Evolutionary conservation across 106 monocot species (phyloP), one percentile per base, ranked within the genome.

Genomic region (Apostasia shenzhenica): DNA sequence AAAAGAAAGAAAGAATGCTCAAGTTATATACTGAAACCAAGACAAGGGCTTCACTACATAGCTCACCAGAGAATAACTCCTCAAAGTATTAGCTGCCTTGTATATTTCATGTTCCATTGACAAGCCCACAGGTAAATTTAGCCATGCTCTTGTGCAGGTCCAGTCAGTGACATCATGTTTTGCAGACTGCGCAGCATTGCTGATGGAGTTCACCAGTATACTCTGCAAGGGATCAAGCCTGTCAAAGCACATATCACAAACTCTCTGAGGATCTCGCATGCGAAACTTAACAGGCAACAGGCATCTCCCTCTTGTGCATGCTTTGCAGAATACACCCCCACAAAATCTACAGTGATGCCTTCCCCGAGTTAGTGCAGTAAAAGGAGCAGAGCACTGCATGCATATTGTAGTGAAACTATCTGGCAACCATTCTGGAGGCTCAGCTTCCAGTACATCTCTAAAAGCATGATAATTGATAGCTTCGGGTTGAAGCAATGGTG

Each of bases 281-380:
- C 79, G 80, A 48, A 95, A 95, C 70, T 89, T 89, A 56, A 69
- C 67, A 5, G 95, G 95, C 75, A 95, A 49, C 67, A 95, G 77
- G 57, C 81, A 89, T 65, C 84, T 86, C 54, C 91, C 92, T 74
- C 92, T 86, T 14, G 91, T 78, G 73, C 95, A 95, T 54, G 69
- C 56, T 75, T 84, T 76, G 62, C 95, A 95, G 57, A 92, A 95
- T 43, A 95, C 67, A 14, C 84, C 86, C 26, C 95, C 95, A 75
- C 95, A 95, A 74, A 95, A 89, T 43, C 95, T 81, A 67, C 95
- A 95, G 48, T 95, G 95, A 82, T 95, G 95, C 45, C 95, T 85
- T 62, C 88, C 88, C 64, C 88, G 73, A 4, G 89, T 89, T 63
- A 95, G 55, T 37, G 84, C 78, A 51, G 84, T 89, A 70, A 95